Conservation (phyloP, 495 filamentous ascomycete genomes). For the Chlorociboria aeruginascens region DNA sequence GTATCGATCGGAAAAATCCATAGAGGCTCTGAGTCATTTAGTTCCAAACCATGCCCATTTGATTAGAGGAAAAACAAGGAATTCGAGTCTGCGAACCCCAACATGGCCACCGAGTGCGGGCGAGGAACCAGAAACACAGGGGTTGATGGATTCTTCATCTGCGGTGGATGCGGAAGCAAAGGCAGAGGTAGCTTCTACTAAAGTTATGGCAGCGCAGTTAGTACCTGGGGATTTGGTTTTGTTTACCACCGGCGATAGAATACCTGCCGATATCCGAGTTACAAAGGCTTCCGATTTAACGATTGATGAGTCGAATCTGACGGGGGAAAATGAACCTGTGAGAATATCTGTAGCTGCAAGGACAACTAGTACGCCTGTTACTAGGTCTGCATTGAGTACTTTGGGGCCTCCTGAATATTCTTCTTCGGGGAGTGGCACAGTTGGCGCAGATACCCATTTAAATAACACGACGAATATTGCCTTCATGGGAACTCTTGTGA, state of each 20-base stretch:
- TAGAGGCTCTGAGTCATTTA: slow-evolving; percentile 86
- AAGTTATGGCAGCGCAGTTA: slow-evolving; percentile 72
- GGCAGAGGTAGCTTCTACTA: slow-evolving; percentile 61
- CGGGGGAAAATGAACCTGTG: slow-evolving; percentile 91
- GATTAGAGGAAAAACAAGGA: slow-evolving; percentile 44
- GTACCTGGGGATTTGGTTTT: slow-evolving; percentile 87
- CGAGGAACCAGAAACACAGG: slow-evolving; percentile 17
- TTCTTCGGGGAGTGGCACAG: slow-evolving; percentile 46
- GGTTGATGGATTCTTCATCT: slow-evolving; percentile 20
- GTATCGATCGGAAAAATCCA: slow-evolving; percentile 92
- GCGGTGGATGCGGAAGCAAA: slow-evolving; percentile 29
- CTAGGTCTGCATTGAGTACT: slow-evolving; percentile 19
- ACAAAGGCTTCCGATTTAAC: slow-evolving; percentile 76
- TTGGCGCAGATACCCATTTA: slow-evolving; percentile 47
- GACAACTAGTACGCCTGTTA: slow-evolving; percentile 21
- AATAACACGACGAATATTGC: slow-evolving; percentile 60
- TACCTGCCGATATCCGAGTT: slow-evolving; percentile 92
- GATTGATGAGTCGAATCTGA: slow-evolving; percentile 95
- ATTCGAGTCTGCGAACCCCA: slow-evolving; percentile 25
- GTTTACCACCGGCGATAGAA: slow-evolving; percentile 90
- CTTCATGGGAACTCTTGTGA: slow-evolving; percentile 96
- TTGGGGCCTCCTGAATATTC: slow-evolving; percentile 42
- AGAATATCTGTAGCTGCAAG: slow-evolving; percentile 55
- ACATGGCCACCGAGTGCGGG: slow-evolving; percentile 29
- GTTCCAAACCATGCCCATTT: slow-evolving; percentile 92